Evolutionary conservation across 768 basidiomycete genomes (phyloP), one percentile per base, ranked within the genome.

Genomic region (Royoungia palumana): DNA sequence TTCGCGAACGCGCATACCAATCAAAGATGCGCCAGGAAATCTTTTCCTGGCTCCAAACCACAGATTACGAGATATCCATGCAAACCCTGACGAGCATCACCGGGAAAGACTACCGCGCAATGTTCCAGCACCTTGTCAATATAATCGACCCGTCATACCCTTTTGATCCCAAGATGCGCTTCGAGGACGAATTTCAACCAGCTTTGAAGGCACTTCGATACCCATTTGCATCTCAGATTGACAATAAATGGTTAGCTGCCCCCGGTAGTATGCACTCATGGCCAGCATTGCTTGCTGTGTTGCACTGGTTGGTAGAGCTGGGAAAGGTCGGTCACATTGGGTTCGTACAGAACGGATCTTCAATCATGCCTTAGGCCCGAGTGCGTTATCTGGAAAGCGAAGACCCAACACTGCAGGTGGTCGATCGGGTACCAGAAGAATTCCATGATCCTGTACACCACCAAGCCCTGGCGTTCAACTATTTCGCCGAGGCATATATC

Each of bases 201-300:
- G 75, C 88, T 8, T 65, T 99, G 54, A 87, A 82, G 62, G 79
- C 84, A 6, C 67, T 91, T 32, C 76, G 79, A 54, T 99, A 97
- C 68, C 95, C 96, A 0, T 89, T 83, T 50, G 76, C 82, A 4
- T 77, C 84, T 43, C 77, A 81, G 49, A 78, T 97, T 16, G 89
- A 92, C 56, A 83, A 84, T 44, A 94, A 89, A 55, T 91, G 89
- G 78, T 69, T 98, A 5, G 85, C 85, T 8, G 86, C 94, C 2
- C 89, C 93, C 0, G 94, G 90, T 0, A 87, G 85, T 46, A 86
- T 88, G 74, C 88, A 91, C 68, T 84, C 87, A n/a, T 98, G 95
- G 96, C 90, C 92, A 0, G 75, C 81, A 19, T 69, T 96, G 21
- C 74, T 98, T 14, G 95, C 89, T 19, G 87, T 89, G 60, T 64